Base-by-base conservation (phyloP, 2,329 filamentous ascomycete genomes). In the Zalaria obscura region DNA sequence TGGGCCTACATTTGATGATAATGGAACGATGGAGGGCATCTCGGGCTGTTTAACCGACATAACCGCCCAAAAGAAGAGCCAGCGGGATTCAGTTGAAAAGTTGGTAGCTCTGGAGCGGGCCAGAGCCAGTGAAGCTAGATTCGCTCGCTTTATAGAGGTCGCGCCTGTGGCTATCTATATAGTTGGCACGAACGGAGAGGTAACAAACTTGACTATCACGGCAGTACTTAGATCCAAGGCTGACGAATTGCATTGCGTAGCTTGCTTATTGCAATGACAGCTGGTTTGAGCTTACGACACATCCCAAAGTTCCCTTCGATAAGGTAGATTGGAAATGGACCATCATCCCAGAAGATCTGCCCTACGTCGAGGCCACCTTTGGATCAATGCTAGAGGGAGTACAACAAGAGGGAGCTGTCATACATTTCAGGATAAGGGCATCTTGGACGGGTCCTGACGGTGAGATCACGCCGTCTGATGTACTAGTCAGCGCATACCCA, bases 221-320 rank as follows among this genome's bases (percentile, higher is more conserved):
- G 18, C 18, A 18, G 18, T 18, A 2, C 18, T 18, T 18, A 2
- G 2, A 2, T 18, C 2, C 18, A 18, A 18, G 18, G 18, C 18
- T 18, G 18, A n/a, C n/a, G n/a, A n/a, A n/a, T n/a, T n/a, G n/a
- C n/a, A n/a, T n/a, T n/a, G n/a, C n/a, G n/a, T n/a, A n/a, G 18
- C 18, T 18, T 18, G 18, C 18, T 18, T 18, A 18, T 18, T 2
- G 18, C 18, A 18, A 18, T 2, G 18, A 64, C 3, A 59, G 60
- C 3, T 70, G 64, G 45, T 69, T 62, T 42, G 63, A 68, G 32
- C 65, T 70, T 60, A 68, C 62, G 0, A 63, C 63, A 0, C 60
- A 65, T 32, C 50, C 52, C 34, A 6, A 25, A 1, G 51, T 61
- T 18, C 18, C 18, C 18, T n/a, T n/a, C n/a, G n/a, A n/a, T n/a